These are phyloP conservation scores for Paramecium sexaurelia DNA, from an alignment of 73 alveolate species.

Conservation along the genomic window DNA sequence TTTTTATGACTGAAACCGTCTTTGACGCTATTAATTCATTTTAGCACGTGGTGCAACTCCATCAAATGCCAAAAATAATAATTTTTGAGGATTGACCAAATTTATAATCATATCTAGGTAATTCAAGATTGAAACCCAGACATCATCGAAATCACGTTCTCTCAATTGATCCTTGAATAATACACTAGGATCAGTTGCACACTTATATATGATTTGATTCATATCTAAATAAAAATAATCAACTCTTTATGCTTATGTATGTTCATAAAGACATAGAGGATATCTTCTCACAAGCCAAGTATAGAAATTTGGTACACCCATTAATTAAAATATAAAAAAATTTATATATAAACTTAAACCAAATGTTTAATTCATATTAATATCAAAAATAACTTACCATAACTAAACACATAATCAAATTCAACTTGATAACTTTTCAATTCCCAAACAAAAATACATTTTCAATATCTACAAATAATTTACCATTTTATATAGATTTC, in stretches of 20 bases:
- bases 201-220: slow-evolving; percentile 97
- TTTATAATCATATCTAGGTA: slow-evolving; percentile 88
- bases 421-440: no score
- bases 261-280: slow-evolving; percentile 89
- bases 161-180: slow-evolving; percentile 76
- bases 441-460: slow-evolving; percentile 60
- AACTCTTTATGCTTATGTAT: slow-evolving; percentile 84
- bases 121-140: slow-evolving; percentile 84
- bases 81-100: slow-evolving; percentile 89
- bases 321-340: slow-evolving; percentile 52
- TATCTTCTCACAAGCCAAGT: slow-evolving; percentile 93
- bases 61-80: slow-evolving; percentile 91
- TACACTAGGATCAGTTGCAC: slow-evolving; percentile 86
- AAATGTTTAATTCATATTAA: slow-evolving; percentile 32
- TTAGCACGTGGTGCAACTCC: slow-evolving; percentile 99
- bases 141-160: slow-evolving; percentile 82
- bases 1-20: slow-evolving; percentile 92
- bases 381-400: slow-evolving; percentile 13
- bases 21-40: slow-evolving; percentile 96
- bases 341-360: background rate
- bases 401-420: background rate
- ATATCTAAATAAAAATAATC: slow-evolving; percentile 97
- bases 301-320: slow-evolving; percentile 99
- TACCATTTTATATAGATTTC: slow-evolving; percentile 1
- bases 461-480: slow-evolving; percentile 52